Percentiles rank a stretch among this genome's conserved stretches.
These are phyloP conservation scores for Ogataea wickerhamii DNA, from an alignment of 805 yeast genomes.

Conservation along the genomic window DNA sequence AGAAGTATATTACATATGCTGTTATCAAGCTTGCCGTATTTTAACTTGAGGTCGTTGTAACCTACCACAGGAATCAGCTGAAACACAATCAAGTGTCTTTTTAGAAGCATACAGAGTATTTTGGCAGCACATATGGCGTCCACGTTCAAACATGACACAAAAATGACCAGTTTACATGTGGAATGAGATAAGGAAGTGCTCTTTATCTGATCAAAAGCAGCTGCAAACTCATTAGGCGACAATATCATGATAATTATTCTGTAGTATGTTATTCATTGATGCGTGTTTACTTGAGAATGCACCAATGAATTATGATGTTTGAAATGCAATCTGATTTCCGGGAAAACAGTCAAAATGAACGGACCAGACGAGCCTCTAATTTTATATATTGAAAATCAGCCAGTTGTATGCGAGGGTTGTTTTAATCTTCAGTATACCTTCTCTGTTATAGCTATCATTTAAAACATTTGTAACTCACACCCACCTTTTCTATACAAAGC, in stretches of 20 bases:
- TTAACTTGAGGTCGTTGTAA: slow-evolving; percentile 67
- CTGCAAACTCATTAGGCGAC: slow-evolving; percentile 62
- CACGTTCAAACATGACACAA: slow-evolving; percentile 85
- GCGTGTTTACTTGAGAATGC: neutral
- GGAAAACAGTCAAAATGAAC: no score
- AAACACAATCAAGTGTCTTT: slow-evolving; percentile 79
- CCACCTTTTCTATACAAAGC: no score
- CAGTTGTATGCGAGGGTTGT: no score
- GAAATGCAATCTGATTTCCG: no score
- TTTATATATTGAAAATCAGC: no score
- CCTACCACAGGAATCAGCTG: slow-evolving; percentile 94
- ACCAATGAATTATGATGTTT: no score
- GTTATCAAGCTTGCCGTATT: slow-evolving; percentile 61
- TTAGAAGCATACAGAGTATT: slow-evolving; percentile 65
- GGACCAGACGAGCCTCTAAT: no score
- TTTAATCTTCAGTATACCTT: no score
- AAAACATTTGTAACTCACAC: no score
- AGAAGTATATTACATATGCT: slow-evolving; percentile 74
- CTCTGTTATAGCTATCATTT: no score
- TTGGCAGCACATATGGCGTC: slow-evolving; percentile 90
- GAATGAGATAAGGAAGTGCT: slow-evolving; percentile 81
- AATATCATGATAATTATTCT: slow-evolving; percentile 55
- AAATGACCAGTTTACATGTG: slow-evolving; percentile 82
- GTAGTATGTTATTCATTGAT: neutral
- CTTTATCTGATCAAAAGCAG: slow-evolving; percentile 64